Evolutionary conservation across 164 flowering plant genomes (phyloP).

Genomic region (Tinospora cordifolia): DNA sequence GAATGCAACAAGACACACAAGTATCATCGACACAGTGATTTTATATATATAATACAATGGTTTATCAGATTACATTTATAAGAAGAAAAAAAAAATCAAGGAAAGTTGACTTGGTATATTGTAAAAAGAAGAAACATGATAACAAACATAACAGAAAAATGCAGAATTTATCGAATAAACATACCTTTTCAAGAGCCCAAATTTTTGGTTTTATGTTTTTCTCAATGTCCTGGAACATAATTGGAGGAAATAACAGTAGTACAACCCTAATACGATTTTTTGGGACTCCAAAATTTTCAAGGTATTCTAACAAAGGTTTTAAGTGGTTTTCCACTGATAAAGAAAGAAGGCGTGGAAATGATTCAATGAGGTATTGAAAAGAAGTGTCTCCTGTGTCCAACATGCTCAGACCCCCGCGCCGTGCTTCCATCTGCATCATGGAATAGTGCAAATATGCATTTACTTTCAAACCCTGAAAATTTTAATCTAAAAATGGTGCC

Average conservation of each 20-base stretch:
- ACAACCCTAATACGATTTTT: slow-evolving; percentile 35
- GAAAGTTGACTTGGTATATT: too few relatives aligned
- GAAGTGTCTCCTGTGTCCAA: slow-evolving; percentile 50
- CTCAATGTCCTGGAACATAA: slow-evolving; percentile 42
- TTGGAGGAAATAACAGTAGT: slow-evolving; percentile 63
- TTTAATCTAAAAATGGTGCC: background rate
- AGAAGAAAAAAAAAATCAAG: too few relatives aligned
- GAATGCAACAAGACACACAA: background rate
- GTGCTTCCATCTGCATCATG: slow-evolving; percentile 70
- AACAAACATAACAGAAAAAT: background rate
- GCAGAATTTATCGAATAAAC: background rate
- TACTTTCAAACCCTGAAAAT: background rate
- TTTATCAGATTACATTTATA: background rate
- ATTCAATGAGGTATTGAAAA: slow-evolving; percentile 57
- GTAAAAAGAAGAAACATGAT: background rate
- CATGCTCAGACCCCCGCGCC: slow-evolving; percentile 83
- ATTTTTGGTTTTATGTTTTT: slow-evolving; percentile 45
- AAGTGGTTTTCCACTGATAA: slow-evolving; percentile 45
- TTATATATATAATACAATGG: too few relatives aligned
- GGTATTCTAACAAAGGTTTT: slow-evolving; percentile 46
- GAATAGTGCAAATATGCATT: slow-evolving; percentile 1
- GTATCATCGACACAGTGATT: too few relatives aligned
- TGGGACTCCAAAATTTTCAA: slow-evolving; percentile 55
- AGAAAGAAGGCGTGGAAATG: slow-evolving; percentile 74
- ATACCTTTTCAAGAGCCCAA: slow-evolving; percentile 51